Conservation (phyloP, 441 rosid genomes). For the Codiaeum variegatum region DNA sequence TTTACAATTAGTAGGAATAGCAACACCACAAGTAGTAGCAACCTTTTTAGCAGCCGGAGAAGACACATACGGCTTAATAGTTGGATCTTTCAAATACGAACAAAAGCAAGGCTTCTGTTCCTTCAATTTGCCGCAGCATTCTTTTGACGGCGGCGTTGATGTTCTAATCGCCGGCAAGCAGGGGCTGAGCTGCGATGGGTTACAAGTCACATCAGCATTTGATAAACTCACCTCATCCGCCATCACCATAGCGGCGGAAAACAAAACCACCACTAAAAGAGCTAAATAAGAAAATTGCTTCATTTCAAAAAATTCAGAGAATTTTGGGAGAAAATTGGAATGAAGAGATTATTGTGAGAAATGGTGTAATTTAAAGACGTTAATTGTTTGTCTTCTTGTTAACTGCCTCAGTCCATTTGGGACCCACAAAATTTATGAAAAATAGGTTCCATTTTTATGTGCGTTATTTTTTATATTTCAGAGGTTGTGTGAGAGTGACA, state of each 20-base stretch:
- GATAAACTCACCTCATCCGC: not conserved
- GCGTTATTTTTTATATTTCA: no score
- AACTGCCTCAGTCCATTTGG: not conserved
- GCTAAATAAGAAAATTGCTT: not conserved
- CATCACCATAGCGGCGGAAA: slow-evolving; percentile 15
- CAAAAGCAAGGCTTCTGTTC: slow-evolving; percentile 63
- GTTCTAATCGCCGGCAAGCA: slow-evolving; percentile 28
- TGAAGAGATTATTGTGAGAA: no score
- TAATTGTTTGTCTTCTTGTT: not conserved
- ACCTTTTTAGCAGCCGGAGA: slow-evolving; percentile 43
- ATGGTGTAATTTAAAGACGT: not conserved
- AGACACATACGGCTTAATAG: slow-evolving; percentile 29
- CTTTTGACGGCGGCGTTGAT: slow-evolving; percentile 33
- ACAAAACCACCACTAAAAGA: not conserved
- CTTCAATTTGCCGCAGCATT: slow-evolving; percentile 45
- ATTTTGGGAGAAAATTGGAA: not conserved
- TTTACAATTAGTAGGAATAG: slow-evolving; percentile 49
- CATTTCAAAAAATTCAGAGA: not conserved
- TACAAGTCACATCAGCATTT: slow-evolving; percentile 3
- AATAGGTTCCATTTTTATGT: no score
- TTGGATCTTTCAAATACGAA: slow-evolving; percentile 45
- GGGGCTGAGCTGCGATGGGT: not conserved
- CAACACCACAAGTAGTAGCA: slow-evolving; percentile 33
- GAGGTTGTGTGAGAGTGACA: no score
- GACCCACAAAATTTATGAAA: not conserved